Evolutionary conservation across 768 basidiomycete species (phyloP).

Genomic region (Lactarius sanguifluus): DNA sequence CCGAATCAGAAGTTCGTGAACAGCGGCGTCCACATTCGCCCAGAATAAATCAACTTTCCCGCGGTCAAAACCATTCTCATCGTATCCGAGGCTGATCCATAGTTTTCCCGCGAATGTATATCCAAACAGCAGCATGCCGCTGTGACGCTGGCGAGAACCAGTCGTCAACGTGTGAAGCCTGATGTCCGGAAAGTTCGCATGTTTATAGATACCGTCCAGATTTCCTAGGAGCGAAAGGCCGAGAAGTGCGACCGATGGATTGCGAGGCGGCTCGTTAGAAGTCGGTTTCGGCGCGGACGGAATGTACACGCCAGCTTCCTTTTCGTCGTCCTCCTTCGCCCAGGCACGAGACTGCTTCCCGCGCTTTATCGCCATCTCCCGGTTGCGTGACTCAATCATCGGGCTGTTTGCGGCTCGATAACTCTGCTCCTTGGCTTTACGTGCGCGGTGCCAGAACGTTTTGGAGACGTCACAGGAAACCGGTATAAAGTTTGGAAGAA

Average conservation of each 20-base stretch:
- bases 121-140: constrained; percentile 80
- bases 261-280: constrained; percentile 26
- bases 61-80: constrained; percentile 69
- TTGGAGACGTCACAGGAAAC: constrained; percentile 35
- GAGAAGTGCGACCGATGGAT: constrained; percentile 62
- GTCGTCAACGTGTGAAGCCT: constrained; percentile 75
- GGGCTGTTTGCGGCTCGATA: constrained; percentile 59
- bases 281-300: constrained; percentile 31
- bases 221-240: constrained; percentile 85
- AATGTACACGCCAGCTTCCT: constrained; percentile 45
- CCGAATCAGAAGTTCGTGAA: constrained; percentile 56
- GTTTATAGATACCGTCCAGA: constrained; percentile 78
- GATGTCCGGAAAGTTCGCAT: constrained; percentile 53
- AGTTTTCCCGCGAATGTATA: constrained; percentile 74
- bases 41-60: constrained; percentile 65
- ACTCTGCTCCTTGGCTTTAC: constrained; percentile 66
- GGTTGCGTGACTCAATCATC: constrained; percentile 59
- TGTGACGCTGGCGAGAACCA: constrained; percentile 75
- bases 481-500: constrained; percentile 75
- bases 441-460: constrained; percentile 76
- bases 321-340: constrained; percentile 76
- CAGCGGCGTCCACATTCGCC: constrained; percentile 52
- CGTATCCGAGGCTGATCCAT: constrained; percentile 80
- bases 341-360: constrained; percentile 59
- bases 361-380: constrained; percentile 64